A percentile compares a stretch with the other conserved stretches of the same genome.
phyloP scores from a whole-genome alignment of 2,329 filamentous ascomycete species.

The Colletotrichum australisinense region DNA sequence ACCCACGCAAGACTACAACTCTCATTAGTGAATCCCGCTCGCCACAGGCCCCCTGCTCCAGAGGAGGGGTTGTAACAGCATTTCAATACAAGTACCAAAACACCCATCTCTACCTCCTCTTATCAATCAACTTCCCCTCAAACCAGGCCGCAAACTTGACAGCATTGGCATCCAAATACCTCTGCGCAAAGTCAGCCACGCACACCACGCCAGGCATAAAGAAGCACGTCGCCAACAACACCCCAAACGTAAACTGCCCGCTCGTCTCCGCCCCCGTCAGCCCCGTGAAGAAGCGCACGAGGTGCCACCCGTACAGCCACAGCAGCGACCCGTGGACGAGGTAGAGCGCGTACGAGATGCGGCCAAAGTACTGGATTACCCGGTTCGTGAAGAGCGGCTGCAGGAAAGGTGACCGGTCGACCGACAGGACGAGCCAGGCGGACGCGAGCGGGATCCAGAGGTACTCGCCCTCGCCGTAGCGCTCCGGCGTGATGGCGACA shows the following conservation, averaged over 20 bases:
- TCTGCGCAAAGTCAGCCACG: slow-evolving; percentile 21
- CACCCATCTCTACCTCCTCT: background rate
- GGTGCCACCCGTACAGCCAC: slow-evolving; percentile 58
- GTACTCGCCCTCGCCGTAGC: background rate
- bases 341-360: slow-evolving; percentile 72
- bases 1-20: background rate
- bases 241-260: background rate
- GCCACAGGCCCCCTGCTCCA: background rate
- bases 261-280: slow-evolving; percentile 3
- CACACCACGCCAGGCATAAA: slow-evolving; percentile 13
- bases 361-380: slow-evolving; percentile 71
- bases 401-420: slow-evolving; percentile 53
- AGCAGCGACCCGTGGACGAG: slow-evolving; percentile 73
- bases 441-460: slow-evolving; percentile 23
- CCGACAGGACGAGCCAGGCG: slow-evolving; percentile 5
- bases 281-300: slow-evolving; percentile 3
- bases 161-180: slow-evolving; percentile 16
- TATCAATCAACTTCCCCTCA: slow-evolving; percentile 12
- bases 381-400: slow-evolving; percentile 68
- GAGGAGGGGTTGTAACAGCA: background rate
- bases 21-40: background rate
- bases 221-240: background rate
- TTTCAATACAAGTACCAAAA: background rate
- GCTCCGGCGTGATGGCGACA: background rate
- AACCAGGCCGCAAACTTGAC: slow-evolving; percentile 22